A percentile compares a stretch with the other conserved stretches of the same genome.
Evolutionary conservation across 1,284 basidiomycete species (phyloP).

Genomic region (Fistulinella cinereoalba): DNA sequence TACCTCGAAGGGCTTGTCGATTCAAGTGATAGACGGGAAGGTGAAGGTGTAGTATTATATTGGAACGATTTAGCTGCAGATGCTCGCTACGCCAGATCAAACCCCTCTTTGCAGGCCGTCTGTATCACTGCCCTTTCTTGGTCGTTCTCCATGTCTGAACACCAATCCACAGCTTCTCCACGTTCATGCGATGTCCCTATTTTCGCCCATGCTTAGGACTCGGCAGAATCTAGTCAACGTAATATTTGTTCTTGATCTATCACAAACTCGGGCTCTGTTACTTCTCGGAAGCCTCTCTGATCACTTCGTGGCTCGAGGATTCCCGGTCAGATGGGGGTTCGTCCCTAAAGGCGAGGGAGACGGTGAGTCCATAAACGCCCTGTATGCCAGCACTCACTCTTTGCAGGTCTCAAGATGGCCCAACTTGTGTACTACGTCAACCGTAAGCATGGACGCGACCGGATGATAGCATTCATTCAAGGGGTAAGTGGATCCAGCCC

Average conservation of each 20-base stretch:
- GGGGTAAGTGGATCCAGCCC: constrained; percentile 40
- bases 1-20: constrained; percentile 79
- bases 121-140: constrained; percentile 1
- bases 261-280: constrained; percentile 55
- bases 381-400: constrained; percentile 8
- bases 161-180: constrained; percentile 56
- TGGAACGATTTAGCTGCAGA: constrained; percentile 92
- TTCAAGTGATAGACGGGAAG: constrained; percentile 83
- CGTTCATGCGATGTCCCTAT: constrained; percentile 75
- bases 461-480: constrained; percentile 59
- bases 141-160: neutral
- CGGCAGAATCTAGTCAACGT: constrained; percentile 77
- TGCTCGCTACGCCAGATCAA: constrained; percentile 57
- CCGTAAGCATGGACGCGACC: constrained; percentile 58
- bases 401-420: constrained; percentile 65
- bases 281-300: constrained; percentile 64
- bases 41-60: constrained; percentile 73
- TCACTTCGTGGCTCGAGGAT: constrained; percentile 65
- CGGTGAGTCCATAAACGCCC: constrained; percentile 36
- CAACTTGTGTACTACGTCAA: constrained; percentile 68
- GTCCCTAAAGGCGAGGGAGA: constrained; percentile 70
- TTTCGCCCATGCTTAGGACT: constrained; percentile 63
- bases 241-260: constrained; percentile 77
- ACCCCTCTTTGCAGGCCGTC: constrained; percentile 26
- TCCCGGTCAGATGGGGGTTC: constrained; percentile 81